Base-by-base conservation (phyloP, 2,329 filamentous ascomycete species). In the Lecanicillium sp. region DNA sequence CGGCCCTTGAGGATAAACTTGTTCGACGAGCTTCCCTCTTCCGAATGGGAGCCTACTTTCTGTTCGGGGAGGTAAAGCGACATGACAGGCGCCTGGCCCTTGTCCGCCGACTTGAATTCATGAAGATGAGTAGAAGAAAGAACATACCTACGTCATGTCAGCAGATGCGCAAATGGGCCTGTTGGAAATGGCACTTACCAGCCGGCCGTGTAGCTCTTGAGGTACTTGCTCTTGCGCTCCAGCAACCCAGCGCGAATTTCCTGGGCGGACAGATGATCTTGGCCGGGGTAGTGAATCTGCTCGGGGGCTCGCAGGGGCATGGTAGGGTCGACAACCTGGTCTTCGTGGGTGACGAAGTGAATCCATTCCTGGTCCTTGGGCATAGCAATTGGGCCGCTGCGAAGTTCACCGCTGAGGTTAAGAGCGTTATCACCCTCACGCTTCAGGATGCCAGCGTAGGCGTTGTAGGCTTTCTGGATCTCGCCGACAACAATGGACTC, bases 51-150 rank as follows among this genome's bases (percentile, higher is more conserved):
- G 30, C 93, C 93, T 49, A 98, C 77, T 64, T 95, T 96, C 68
- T 97, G 93, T 58, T 97, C 93, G 6, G 87, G 87, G 23, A 98
- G 79, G 63, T 93, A 95, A 48, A 98, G 75, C 35, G 93, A 97
- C 91, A 98, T 96, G 62, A 97, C 81, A 1, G 93, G 93, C 32
- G 87, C 84, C 67, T 93, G 88, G 51, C 80, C 86, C 64, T 91
- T 90, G 68, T 97, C 91, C 56, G 90, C 89, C n/a, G 90, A 95
- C 66, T 95, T 96, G 78, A 97, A 98, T 68, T 98, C 93, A 70
- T 98, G 93, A 19, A 98, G 78, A 68, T 98, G 93, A 48, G 93
- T 97, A 14, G 93, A 88, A 58, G 93, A 95, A 56, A 98, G 74
- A 40, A 97, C 90, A 66, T 96, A 96, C 88, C 87, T 93, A 57